Conservation (phyloP, 345 rosid species). For the Euclidium syriacum region DNA sequence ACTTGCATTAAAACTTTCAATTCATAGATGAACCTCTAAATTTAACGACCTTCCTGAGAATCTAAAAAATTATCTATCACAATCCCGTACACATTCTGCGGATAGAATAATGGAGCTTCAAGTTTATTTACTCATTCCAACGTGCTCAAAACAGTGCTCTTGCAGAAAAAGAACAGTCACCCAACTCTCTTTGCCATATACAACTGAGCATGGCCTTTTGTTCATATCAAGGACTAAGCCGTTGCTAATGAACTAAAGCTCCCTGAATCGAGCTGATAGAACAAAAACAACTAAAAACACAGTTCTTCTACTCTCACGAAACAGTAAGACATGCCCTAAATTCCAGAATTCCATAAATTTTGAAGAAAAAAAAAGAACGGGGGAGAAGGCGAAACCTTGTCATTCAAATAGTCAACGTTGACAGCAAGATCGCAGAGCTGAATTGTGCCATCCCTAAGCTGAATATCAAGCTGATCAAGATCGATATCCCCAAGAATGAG, state of each 20-base stretch:
- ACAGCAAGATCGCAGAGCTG: conserved; percentile 83
- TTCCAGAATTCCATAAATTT: background rate
- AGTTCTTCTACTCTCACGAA: background rate
- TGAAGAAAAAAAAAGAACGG: background rate
- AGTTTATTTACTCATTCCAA: background rate
- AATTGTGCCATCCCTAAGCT: conserved; percentile 70
- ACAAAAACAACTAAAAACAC: background rate
- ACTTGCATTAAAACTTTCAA: background rate
- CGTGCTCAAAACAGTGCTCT: background rate
- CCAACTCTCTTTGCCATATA: background rate
- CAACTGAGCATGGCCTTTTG: background rate
- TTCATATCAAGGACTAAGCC: background rate
- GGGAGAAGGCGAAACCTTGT: conserved; percentile 39
- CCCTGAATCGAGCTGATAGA: background rate
- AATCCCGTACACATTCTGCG: background rate
- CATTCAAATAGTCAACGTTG: conserved; percentile 74
- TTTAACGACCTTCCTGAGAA: background rate
- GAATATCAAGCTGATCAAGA: conserved; percentile 89
- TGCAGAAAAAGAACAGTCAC: background rate
- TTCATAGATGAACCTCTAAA: background rate
- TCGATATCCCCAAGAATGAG: conserved; percentile 84
- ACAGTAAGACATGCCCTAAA: background rate
- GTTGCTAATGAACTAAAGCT: background rate
- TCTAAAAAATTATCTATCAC: background rate
- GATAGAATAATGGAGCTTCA: background rate